These are phyloP conservation scores for Prunus padus DNA, from an alignment of 306 rosid species.

Conservation along the genomic window DNA sequence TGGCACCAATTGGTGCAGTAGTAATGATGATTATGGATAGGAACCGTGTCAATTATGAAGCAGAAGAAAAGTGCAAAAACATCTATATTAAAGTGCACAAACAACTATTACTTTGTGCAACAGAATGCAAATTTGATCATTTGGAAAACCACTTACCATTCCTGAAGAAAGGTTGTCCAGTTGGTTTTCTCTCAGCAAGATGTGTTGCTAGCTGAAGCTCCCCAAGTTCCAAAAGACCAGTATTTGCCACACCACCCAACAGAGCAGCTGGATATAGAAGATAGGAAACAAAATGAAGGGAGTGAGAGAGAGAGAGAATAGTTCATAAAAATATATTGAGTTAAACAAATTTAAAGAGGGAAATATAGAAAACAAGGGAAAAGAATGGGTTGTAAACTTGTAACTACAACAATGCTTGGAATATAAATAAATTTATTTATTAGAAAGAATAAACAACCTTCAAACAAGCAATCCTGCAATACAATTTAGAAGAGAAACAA, in stretches of 20 bases:
- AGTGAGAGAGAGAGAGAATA: neutral
- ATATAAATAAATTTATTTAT: neutral
- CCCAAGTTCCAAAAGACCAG: constrained; percentile 74
- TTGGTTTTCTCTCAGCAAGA: constrained; percentile 76
- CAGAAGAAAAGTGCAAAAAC: neutral
- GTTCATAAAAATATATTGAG: neutral
- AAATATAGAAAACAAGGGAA: neutral
- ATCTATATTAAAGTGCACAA: neutral
- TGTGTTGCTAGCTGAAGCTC: constrained; percentile 59
- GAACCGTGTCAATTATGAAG: neutral
- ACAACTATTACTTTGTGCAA: constrained; percentile 7
- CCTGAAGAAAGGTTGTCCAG: constrained; percentile 74
- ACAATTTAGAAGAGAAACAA: neutral
- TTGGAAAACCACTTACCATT: constrained; percentile 52
- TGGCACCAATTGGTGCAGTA: neutral
- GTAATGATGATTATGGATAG: neutral
- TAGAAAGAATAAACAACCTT: neutral
- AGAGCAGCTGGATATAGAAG: constrained; percentile 46
- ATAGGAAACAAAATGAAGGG: constrained; percentile 23
- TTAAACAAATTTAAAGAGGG: neutral
- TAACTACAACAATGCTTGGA: neutral
- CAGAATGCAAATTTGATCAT: constrained; percentile 8
- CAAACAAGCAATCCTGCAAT: neutral
- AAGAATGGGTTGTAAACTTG: neutral
- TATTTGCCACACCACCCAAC: constrained; percentile 63